Evolutionary conservation across 768 basidiomycete genomes (phyloP).

Genomic region (Mycena amicta): DNA sequence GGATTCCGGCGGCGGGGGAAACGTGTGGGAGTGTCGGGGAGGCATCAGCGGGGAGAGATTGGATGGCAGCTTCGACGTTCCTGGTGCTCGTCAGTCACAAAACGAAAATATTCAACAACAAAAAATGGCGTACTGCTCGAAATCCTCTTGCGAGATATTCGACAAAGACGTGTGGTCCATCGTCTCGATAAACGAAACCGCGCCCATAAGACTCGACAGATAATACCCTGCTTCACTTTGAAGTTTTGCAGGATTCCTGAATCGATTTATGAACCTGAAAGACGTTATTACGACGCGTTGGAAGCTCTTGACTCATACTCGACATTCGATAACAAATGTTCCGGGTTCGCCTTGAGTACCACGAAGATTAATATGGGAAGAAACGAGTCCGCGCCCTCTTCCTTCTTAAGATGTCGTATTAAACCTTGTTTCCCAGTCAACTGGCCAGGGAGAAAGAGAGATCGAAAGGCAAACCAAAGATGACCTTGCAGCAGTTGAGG

Average conservation of each 20-base stretch:
- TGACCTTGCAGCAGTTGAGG: conserved; percentile 97
- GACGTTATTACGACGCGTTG: not conserved
- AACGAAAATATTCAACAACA: not conserved
- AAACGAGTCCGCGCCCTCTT: conserved; percentile 93
- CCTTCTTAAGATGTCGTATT: conserved; percentile 81
- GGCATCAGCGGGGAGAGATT: conserved; percentile 41
- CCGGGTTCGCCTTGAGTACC: conserved; percentile 92
- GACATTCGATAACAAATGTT: conserved; percentile 90
- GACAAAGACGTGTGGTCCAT: conserved; percentile 96
- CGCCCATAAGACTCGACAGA: conserved; percentile 93
- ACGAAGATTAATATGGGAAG: conserved; percentile 93
- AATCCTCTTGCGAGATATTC: conserved; percentile 92
- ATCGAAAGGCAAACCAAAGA: conserved; percentile 72
- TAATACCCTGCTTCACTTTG: conserved; percentile 98
- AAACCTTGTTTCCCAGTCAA: conserved; percentile 55
- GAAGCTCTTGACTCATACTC: conserved; percentile 58
- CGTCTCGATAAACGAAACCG: conserved; percentile 96
- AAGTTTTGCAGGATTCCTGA: conserved; percentile 85
- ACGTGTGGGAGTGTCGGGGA: conserved; percentile 23
- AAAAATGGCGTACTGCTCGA: conserved; percentile 70
- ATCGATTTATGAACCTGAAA: conserved; percentile 89
- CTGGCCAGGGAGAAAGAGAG: conserved; percentile 13
- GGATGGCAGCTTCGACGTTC: conserved; percentile 58
- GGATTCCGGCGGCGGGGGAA: conserved; percentile 4
- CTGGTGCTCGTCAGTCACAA: conserved; percentile 27